These are phyloP conservation scores for Yamadazyma dendronema DNA, from an alignment of 1,139 yeast genomes.

Conservation along the genomic window DNA sequence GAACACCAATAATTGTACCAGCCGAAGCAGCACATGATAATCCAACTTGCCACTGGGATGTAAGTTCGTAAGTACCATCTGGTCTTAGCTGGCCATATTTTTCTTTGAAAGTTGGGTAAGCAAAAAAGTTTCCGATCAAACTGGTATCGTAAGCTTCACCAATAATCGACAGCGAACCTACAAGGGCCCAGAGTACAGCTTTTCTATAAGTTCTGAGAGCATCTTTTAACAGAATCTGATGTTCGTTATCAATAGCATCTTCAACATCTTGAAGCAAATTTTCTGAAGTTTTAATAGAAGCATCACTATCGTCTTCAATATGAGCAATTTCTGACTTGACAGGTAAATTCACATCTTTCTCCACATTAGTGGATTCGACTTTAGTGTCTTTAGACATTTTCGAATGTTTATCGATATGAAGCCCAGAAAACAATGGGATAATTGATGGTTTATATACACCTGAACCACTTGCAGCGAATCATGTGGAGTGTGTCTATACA, in stretches of 20 bases:
- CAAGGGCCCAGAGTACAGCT: constrained; percentile 20
- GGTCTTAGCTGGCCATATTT: constrained; percentile 19
- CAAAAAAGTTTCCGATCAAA: constrained; percentile 20
- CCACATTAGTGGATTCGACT: neutral
- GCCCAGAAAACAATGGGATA: neutral
- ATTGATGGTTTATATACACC: too few species aligned
- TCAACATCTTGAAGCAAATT: constrained; percentile 15
- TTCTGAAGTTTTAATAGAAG: constrained; percentile 2
- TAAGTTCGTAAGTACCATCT: constrained; percentile 18
- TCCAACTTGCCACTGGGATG: constrained; percentile 21
- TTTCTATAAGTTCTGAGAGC: constrained; percentile 1
- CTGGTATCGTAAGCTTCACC: constrained; percentile 23
- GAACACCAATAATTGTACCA: constrained; percentile 21
- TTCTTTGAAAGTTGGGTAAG: constrained; percentile 20
- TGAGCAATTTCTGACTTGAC: constrained; percentile 2
- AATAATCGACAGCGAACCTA: constrained; percentile 16
- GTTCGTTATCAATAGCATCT: constrained; percentile 15
- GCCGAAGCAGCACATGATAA: constrained; percentile 18
- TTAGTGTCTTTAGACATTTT: neutral
- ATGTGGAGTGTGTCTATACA: neutral
- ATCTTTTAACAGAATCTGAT: constrained; percentile 1
- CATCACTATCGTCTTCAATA: constrained; percentile 7
- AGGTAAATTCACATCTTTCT: neutral
- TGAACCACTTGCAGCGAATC: neutral
- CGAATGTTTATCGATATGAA: neutral